Base-by-base conservation (phyloP, 305 asterid species). In the Solanum hybrid region DNA sequence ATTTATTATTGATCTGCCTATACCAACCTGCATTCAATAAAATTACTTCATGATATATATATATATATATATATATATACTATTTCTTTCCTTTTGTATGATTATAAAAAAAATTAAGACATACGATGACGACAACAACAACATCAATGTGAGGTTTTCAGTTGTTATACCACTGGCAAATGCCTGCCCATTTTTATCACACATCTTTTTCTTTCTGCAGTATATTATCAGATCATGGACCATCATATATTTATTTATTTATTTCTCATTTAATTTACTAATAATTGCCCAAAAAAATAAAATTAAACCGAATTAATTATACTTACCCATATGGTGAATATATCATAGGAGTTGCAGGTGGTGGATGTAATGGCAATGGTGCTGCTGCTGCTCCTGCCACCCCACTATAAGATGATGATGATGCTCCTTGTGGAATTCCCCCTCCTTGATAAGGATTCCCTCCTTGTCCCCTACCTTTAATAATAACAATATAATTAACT, bases 321-420 rank as follows among this genome's bases (percentile, higher is more conserved):
- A 91, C 96, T 89, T 94, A 97, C 99, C 98, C 99, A 87, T 97
- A 96, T 8, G 98, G 95, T 40, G 98, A 99, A 93, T 96, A 97
- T 8, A 97, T 92, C 57, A 95, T 90, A 92, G 98, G 95, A 33
- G 97, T 90, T 26, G 95, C 92, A 4, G 94, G 93, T 24, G 92
- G 92, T 64, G 93, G 94, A 36, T 92, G 92, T 20, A 93, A 93
- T 6, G 93, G 93, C 13, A 93, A 91, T 64, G 95, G 95, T 35
- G 93, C 86, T 31, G 92, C n/a, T 51, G 67, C 71, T 61, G 24
- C 92, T 26, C 94, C 90, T 37, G 92, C 92, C 75, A 92, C 93
- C 88, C 92, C 90, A 86, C 89, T 87, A 46, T 90, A 90, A n/a
- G 92, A 87, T 73, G 92, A 92, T 79, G 96, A 61, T 22, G 94